A percentile compares a stretch with the other conserved stretches of the same genome.
These are phyloP conservation scores for Cucumis cinereus DNA, from an alignment of 306 rosid genomes.

Conservation along the genomic window DNA sequence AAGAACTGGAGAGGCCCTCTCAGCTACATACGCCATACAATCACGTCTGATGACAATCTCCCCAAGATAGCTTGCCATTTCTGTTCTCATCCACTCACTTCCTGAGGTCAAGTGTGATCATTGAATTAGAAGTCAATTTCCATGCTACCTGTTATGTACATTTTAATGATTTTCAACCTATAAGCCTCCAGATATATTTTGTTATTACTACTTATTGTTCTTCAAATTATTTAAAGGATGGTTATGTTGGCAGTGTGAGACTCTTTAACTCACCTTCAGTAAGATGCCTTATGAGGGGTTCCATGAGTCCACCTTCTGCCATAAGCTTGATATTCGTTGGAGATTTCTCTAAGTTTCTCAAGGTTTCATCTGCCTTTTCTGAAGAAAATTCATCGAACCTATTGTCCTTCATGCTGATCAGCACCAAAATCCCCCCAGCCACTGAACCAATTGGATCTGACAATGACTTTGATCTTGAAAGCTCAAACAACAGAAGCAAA, in stretches of 20 bases:
- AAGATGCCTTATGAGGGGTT: slow-evolving; percentile 30
- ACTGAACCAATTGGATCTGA: slow-evolving; percentile 31
- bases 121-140: neutral
- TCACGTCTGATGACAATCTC: slow-evolving; percentile 28
- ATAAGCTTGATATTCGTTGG: slow-evolving; percentile 27
- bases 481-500: slow-evolving; percentile 24
- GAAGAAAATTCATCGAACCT: slow-evolving; percentile 24
- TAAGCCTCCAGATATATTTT: neutral
- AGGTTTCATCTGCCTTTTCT: slow-evolving; percentile 25
- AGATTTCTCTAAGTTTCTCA: slow-evolving; percentile 27
- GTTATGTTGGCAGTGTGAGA: neutral
- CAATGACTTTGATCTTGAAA: slow-evolving; percentile 22
- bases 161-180: neutral
- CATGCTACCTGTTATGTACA: neutral
- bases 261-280: slow-evolving; percentile 18
- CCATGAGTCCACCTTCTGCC: slow-evolving; percentile 37
- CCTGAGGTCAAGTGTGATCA: slow-evolving; percentile 18
- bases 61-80: slow-evolving; percentile 42
- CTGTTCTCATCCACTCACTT: slow-evolving; percentile 21
- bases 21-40: slow-evolving; percentile 22
- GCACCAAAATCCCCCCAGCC: slow-evolving; percentile 22
- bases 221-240: neutral
- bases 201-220: neutral
- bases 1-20: slow-evolving; percentile 26
- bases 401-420: slow-evolving; percentile 23